Conservation (phyloP, 164 flowering plant species). For the Malania oleifera region DNA sequence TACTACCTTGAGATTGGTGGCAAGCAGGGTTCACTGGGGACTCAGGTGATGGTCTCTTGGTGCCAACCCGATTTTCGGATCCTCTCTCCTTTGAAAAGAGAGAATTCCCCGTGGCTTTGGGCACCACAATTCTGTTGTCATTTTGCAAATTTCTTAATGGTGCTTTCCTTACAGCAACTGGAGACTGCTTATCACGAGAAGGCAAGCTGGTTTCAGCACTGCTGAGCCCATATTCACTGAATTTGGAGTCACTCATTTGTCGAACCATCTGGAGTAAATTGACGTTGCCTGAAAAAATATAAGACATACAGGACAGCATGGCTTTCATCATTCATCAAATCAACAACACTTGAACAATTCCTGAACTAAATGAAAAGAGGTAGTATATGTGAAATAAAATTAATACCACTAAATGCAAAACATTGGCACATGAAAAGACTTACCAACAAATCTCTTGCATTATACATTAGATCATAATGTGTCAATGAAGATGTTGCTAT, state of each 20-base stretch:
- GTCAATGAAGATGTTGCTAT: no score
- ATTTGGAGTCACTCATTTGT: conserved; percentile 40
- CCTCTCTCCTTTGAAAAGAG: conserved; percentile 32
- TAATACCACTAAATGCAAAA: no score
- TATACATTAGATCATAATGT: no score
- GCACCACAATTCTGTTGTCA: conserved; percentile 29
- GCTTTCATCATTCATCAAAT: neutral
- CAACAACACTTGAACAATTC: neutral
- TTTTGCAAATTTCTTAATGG: conserved; percentile 54
- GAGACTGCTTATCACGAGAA: conserved; percentile 33
- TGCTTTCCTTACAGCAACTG: conserved; percentile 37
- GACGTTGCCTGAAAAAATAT: neutral
- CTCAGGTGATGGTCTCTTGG: conserved; percentile 45
- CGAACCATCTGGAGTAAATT: conserved; percentile 32
- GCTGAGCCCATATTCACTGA: conserved; percentile 29
- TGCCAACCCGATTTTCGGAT: conserved; percentile 32
- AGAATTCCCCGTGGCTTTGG: conserved; percentile 28
- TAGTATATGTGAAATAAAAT: no score
- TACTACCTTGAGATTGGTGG: conserved; percentile 26
- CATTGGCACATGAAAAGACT: no score
- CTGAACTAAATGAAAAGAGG: neutral
- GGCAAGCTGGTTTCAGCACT: conserved; percentile 30
- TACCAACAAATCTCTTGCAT: no score
- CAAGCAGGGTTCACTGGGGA: conserved; percentile 22
- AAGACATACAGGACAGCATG: neutral